phyloP scores from a whole-genome alignment of 495 filamentous ascomycete genomes.

The Penicillium egyptiacum region DNA sequence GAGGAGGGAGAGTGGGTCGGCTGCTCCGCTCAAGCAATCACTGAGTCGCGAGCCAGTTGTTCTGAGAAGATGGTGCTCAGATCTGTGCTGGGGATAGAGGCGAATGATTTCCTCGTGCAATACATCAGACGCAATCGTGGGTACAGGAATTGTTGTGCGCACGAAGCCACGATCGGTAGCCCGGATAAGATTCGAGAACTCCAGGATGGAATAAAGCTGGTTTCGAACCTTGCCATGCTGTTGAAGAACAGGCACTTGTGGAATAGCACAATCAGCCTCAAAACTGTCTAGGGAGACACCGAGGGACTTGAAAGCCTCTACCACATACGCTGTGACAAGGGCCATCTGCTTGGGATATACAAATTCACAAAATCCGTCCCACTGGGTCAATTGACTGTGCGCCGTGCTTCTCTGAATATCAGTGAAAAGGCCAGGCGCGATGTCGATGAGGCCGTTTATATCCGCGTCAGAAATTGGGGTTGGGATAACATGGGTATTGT shows the following conservation, averaged over 20 bases:
- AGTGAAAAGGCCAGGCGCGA: slow-evolving; percentile 15
- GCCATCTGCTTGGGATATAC: slow-evolving; percentile 37
- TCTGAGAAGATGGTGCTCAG: slow-evolving; percentile 23
- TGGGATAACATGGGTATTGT: background rate
- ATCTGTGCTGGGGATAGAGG: slow-evolving; percentile 24
- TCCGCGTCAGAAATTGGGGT: background rate
- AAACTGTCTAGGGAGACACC: slow-evolving; percentile 25
- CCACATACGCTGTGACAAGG: slow-evolving; percentile 41
- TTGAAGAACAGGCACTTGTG: background rate
- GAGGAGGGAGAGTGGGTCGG: background rate
- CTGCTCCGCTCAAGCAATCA: slow-evolving; percentile 17
- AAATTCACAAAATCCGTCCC: slow-evolving; percentile 26
- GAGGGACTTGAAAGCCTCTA: slow-evolving; percentile 40
- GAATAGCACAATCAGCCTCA: background rate
- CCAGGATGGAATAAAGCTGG: slow-evolving; percentile 4
- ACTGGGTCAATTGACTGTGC: background rate
- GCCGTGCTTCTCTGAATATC: background rate
- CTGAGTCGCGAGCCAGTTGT: slow-evolving; percentile 20
- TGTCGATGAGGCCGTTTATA: background rate
- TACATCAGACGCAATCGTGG: background rate
- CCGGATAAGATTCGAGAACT: background rate
- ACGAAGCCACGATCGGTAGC: background rate
- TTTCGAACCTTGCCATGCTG: background rate
- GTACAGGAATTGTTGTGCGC: background rate
- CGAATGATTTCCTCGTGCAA: background rate